Evolutionary conservation across 164 flowering plant genomes (phyloP), one percentile per base, ranked within the genome.

Genomic region (Nymphaea colorata): DNA sequence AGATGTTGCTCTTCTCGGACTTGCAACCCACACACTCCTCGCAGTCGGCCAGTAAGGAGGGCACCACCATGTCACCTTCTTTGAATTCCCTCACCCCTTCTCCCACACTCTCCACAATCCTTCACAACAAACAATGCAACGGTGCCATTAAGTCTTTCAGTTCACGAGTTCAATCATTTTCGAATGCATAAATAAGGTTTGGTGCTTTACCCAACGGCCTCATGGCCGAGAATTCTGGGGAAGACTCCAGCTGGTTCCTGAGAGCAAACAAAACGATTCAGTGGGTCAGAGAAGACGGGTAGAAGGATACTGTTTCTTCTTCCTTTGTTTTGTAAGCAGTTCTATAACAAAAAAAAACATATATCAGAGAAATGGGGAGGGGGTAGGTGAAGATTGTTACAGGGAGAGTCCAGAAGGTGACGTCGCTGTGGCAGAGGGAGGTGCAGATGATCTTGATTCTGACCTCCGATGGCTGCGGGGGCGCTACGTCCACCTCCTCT

Each of bases 41-140:
- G 36, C 95, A 89, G n/a, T 84, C 44, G 2, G 85, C 55, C 2
- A 66, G 67, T 72, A 80, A 85, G 45, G 81, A 73, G 0, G 95
- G 92, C 68, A 89, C 16, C 57, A 87, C 87, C n/a, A 61, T 6
- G 42, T 89, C 95, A 4, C 88, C 88, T 71, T 81, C 80, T 70
- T 80, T 72, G 43, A 87, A 76, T 61, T 80, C 90, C 18, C 74
- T 76, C 45, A 84, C 88, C 16, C 80, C 4, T 53, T 85, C 88
- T 18, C 91, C 95, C 6, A 83, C 83, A 41, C 90, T 87, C 80
- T 89, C 91, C 7, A 89, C 91, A 4, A 83, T 75, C 3, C 91
- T 88, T 53, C 59, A 6, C 42, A 14, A 7, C 63, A 61, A 61
- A 61, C 41, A 61, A 61, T 47, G 12, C 55, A 47, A 47, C 1